A percentile compares a stretch with the other conserved stretches of the same genome.
phyloP scores from a whole-genome alignment of 768 basidiomycete genomes.

The Leccinum variicolor region DNA sequence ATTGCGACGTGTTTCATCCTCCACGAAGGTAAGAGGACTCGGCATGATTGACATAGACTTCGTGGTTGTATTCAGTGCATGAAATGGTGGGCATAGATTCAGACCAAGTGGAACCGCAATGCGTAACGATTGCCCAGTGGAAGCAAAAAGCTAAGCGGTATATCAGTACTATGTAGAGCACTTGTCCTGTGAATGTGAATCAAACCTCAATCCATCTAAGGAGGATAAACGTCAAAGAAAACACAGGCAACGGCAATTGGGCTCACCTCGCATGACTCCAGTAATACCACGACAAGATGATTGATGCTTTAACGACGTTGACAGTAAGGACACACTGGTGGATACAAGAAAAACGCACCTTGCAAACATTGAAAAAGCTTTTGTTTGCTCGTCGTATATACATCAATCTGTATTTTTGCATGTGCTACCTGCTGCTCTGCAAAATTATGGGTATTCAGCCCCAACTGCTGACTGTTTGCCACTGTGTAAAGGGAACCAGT shows the following conservation, averaged over 20 bases:
- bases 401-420: conserved; percentile 49
- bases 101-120: conserved; percentile 62
- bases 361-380: conserved; percentile 59
- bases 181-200: not conserved
- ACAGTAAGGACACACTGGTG: not conserved
- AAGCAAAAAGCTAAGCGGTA: conserved; percentile 51
- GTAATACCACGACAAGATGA: conserved; percentile 69
- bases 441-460: conserved; percentile 36
- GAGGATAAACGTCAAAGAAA: not conserved
- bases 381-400: conserved; percentile 47
- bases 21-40: conserved; percentile 56
- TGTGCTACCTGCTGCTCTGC: conserved; percentile 60
- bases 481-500: conserved; percentile 74
- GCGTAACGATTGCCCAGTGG: conserved; percentile 55
- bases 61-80: conserved; percentile 57
- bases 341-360: conserved; percentile 36
- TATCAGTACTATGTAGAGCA: conserved; percentile 4
- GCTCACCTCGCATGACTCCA: conserved; percentile 67
- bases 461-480: conserved; percentile 32
- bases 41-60: conserved; percentile 58
- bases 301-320: conserved; percentile 41
- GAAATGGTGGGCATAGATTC: conserved; percentile 65
- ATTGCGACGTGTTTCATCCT: conserved; percentile 71
- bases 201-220: conserved; percentile 71
- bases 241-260: not conserved